These are phyloP conservation scores for Candida bentonensis DNA, from an alignment of 805 yeast species.

Conservation along the genomic window DNA sequence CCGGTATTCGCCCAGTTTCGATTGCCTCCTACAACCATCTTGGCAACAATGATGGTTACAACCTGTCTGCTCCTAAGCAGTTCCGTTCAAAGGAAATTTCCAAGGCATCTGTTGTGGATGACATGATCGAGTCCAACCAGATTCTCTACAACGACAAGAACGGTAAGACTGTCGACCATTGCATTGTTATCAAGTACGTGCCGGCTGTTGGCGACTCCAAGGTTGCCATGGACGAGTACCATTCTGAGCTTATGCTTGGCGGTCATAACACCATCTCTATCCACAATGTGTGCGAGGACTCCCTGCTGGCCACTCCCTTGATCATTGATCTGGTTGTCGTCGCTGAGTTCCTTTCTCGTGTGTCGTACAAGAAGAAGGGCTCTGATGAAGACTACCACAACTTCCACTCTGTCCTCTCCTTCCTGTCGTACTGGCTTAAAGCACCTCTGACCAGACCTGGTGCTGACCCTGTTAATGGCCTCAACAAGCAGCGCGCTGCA, in stretches of 20 bases:
- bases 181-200: slow-evolving; percentile 87
- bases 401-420: slow-evolving; percentile 74
- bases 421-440: slow-evolving; percentile 89
- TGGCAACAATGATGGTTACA: slow-evolving; percentile 93
- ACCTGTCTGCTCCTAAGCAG: slow-evolving; percentile 81
- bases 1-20: slow-evolving; percentile 90
- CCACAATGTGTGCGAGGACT: slow-evolving; percentile 94
- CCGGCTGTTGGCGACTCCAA: slow-evolving; percentile 93
- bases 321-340: slow-evolving; percentile 83
- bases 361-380: slow-evolving; percentile 51
- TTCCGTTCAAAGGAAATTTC: slow-evolving; percentile 93
- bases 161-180: slow-evolving; percentile 76
- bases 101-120: slow-evolving; percentile 85
- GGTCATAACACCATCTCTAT: slow-evolving; percentile 91
- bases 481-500: slow-evolving; percentile 89
- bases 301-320: slow-evolving; percentile 85
- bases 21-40: slow-evolving; percentile 93
- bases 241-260: slow-evolving; percentile 92
- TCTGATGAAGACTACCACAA: slow-evolving; percentile 38
- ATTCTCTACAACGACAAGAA: slow-evolving; percentile 68
- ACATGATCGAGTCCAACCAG: slow-evolving; percentile 77
- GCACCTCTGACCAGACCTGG: slow-evolving; percentile 93
- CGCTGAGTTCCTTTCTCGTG: slow-evolving; percentile 82
- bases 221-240: slow-evolving; percentile 97
- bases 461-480: slow-evolving; percentile 77